Evolutionary conservation across 164 flowering plant species (phyloP), one percentile per base, ranked within the genome.

Genomic region (Nelumbo lutea): DNA sequence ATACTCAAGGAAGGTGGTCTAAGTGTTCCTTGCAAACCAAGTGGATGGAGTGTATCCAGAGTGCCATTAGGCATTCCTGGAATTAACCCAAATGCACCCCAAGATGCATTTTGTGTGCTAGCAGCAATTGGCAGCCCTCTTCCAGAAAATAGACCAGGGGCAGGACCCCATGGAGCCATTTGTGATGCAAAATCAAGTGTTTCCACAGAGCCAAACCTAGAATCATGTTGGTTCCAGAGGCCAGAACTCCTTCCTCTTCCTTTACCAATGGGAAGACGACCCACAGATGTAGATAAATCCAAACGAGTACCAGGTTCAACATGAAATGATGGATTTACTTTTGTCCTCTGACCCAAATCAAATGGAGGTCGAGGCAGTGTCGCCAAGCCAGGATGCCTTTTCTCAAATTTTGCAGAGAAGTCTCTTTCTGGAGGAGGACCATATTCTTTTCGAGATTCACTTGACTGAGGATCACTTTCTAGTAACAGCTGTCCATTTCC

Each of bases 1-100:
- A 86, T 77, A 74, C 71, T 82, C 71, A 85, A 61, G 40, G 87
- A 66, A 69, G 87, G 77, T 48, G 90, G 86, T 70, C 86, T 74
- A 13, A 85, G 83, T 27, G 86, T 27, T 65, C 87, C 89, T 76
- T 83, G 96, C 66, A 87, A 77, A 71, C 84, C 88, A 62, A 88
- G 76, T 15, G 96, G 73, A 78, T 86, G 90, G 60, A 91, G 79
- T 42, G 88, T 41, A 66, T 91, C 97, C 53, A 87, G 66, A 64
- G 88, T 85, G 42, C 97, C 94, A 79, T 83, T 88, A 47, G 97
- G 88, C 68, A 87, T 62, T 42, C 86, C 93, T 50, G 88, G 86
- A 74, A 89, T 73, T 61, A 88, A 67, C 45, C 97, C 96, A 87
- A 84, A 90, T 47, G 86, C 77, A 74, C 73, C 75, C 96, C 98